Evolutionary conservation across 2,329 filamentous ascomycete genomes (phyloP).

Genomic region (Epichloe uncinata): DNA sequence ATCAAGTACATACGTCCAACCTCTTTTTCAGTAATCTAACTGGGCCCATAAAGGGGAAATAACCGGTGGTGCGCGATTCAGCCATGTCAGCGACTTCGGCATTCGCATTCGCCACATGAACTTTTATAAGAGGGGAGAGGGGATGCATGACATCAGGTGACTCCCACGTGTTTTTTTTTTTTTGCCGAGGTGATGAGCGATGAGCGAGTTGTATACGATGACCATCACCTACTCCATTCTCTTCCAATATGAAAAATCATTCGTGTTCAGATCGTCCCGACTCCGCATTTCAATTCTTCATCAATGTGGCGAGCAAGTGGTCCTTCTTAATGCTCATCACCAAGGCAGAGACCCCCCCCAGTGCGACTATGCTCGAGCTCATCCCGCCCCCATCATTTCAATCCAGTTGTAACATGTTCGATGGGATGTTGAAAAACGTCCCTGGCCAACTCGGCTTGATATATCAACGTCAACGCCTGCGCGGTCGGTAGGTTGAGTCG

Average conservation of each 20-base stretch:
- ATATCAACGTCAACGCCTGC: conserved; percentile 2
- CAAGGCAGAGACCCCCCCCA: too few relatives aligned
- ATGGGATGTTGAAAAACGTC: not conserved
- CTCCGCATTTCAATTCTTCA: not conserved
- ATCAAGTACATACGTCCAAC: too few relatives aligned
- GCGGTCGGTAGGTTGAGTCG: not conserved
- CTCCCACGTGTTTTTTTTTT: too few relatives aligned
- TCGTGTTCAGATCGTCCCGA: too few relatives aligned
- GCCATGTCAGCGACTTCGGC: too few relatives aligned
- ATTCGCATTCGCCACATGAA: not conserved
- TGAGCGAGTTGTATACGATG: too few relatives aligned
- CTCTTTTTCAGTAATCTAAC: too few relatives aligned
- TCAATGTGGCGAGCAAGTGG: not conserved
- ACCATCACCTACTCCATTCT: too few relatives aligned
- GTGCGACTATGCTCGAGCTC: not conserved
- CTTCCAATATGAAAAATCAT: too few relatives aligned
- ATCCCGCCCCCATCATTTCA: not conserved
- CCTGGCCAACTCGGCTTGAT: conserved; percentile 3
- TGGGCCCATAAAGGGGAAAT: too few relatives aligned
- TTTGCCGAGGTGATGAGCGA: too few relatives aligned
- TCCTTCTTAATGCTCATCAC: not conserved
- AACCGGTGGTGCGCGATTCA: too few relatives aligned
- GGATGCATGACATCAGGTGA: not conserved
- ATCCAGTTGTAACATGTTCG: not conserved
- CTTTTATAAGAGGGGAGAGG: not conserved